Evolutionary conservation across 1,139 yeast species (phyloP), one percentile per base, ranked within the genome.

Genomic region (Pichia sp.): DNA sequence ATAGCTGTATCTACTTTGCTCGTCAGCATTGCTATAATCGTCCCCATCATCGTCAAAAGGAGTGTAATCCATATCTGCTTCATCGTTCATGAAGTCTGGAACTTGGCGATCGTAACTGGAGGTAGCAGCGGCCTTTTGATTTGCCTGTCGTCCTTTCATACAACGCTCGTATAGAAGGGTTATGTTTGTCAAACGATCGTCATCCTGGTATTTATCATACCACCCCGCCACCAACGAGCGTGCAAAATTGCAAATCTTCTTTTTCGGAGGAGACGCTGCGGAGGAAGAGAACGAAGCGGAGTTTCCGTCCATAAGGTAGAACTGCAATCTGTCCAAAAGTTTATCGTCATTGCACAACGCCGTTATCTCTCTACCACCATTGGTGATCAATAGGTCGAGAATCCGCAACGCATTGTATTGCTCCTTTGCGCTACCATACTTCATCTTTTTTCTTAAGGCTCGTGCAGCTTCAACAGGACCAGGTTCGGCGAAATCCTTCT

Each of bases 381-480:
- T 92, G 57, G 87, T 80, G 4, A 92, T 84, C 55, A 92, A 72
- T 41, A 87, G 75, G 65, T 92, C 96, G 57, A 91, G 74, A 20
- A 92, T 66, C 56, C 80, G 80, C 60, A 92, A 71, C 0, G 96
- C 88, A 53, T 87, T 77, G 52, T 78, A 61, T 66, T 87, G 93
- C 59, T 83, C 84, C 34, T 74, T 74, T 1, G 71, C 67, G 1
- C 75, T 64, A n/a, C 98, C 98, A 67, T 93, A 87, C 72, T 93
- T 93, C 67, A 93, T 75, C 67, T 85, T 83, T 74, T 93, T 93
- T 52, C 99, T 78, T 41, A 93, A 75, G 1, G 96, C 95, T 52
- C 98, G 76, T 0, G 97, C 97, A 1, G 96, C 95, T 69, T 92
- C 98, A 10, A 76, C 73, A 1, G 90, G 82, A 1, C 95, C 80